Base-by-base conservation (phyloP, 805 yeast genomes). In the Maudiozyma pseudohumilis region DNA sequence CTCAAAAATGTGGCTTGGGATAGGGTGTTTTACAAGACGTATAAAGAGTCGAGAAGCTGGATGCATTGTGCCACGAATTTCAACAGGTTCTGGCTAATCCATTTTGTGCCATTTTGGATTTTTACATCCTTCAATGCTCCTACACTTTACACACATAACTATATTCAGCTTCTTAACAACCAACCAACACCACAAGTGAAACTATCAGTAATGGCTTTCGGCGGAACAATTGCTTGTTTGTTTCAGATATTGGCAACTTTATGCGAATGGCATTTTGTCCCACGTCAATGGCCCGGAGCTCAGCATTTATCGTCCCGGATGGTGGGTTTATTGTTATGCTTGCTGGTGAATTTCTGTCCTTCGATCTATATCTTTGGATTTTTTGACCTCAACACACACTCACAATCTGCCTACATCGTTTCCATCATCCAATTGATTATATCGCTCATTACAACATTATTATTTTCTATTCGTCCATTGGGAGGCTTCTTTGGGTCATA, bases 41-140 rank as follows among this genome's bases (percentile, higher is more conserved):
- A 77, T 54, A 69, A 63, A 39, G 95, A 84, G 55, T 66, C 68
- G 29, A 70, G 95, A 58, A 71, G 80, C 11, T 84, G 94, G 94
- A 61, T 74, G 40, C 95, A 84, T 59, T 69, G 75, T 25, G 47
- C 80, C 19, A 70, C 78, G 18, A 82, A 84, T 54, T 84, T 84
- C 59, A 80, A 79, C 56, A 63, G 95, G 40, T 74, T 81, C 37
- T 81, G 89, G 88, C 76, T 80, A 38, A 72, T 83, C 35, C 95
- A 84, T 52, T 63, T 77, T 28, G 67, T 84, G 1, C 64, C 76
- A 24, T 84, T 80, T 55, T 84, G 95, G 95, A 73, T 75, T 40
- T 84, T 76, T 52, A 80, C 87, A 0, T 55, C 78, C 31, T 72
- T 70, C 53, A 81, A 84, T 53, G 65, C 87, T 0, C 77, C 83